Percentiles rank a stretch among this genome's conserved stretches.
Evolutionary conservation across 2,329 filamentous ascomycete genomes (phyloP).

Genomic region (Verticillium albo-atrum): DNA sequence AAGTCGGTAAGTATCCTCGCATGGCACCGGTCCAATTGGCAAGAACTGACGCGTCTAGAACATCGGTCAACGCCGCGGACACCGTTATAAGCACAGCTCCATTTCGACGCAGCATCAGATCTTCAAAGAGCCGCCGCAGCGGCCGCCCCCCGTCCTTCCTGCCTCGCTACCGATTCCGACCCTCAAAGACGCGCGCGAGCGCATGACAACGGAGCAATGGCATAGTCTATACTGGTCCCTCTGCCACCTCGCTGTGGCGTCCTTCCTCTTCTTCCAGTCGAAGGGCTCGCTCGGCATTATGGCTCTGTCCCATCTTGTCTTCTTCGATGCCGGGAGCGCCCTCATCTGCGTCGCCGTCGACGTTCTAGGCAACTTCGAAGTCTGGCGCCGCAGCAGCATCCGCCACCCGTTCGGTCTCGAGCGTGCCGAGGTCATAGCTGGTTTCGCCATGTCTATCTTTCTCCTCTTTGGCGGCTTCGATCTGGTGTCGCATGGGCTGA

Average conservation of each 20-base stretch:
- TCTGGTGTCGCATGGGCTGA: slow-evolving; percentile 86
- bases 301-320: slow-evolving; percentile 84
- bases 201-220: slow-evolving; percentile 85
- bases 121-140: slow-evolving; percentile 84
- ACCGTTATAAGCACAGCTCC: slow-evolving; percentile 97
- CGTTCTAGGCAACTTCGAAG: slow-evolving; percentile 92
- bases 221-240: slow-evolving; percentile 82
- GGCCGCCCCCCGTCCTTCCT: slow-evolving; percentile 82
- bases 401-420: slow-evolving; percentile 92
- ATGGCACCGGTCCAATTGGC: background rate
- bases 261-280: slow-evolving; percentile 80
- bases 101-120: slow-evolving; percentile 87
- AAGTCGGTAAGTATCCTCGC: slow-evolving; percentile 57
- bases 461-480: slow-evolving; percentile 97
- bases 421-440: slow-evolving; percentile 87
- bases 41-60: slow-evolving; percentile 48
- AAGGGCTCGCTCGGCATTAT: slow-evolving; percentile 87
- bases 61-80: slow-evolving; percentile 85
- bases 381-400: slow-evolving; percentile 90
- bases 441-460: slow-evolving; percentile 93
- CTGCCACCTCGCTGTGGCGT: slow-evolving; percentile 79
- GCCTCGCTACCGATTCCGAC: slow-evolving; percentile 91
- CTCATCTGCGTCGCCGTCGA: slow-evolving; percentile 90
- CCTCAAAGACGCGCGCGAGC: slow-evolving; percentile 77
- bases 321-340: slow-evolving; percentile 92